Evolutionary conservation across 106 monocot species (phyloP), one percentile per base, ranked within the genome.

Genomic region (Iris macrosiphon): DNA sequence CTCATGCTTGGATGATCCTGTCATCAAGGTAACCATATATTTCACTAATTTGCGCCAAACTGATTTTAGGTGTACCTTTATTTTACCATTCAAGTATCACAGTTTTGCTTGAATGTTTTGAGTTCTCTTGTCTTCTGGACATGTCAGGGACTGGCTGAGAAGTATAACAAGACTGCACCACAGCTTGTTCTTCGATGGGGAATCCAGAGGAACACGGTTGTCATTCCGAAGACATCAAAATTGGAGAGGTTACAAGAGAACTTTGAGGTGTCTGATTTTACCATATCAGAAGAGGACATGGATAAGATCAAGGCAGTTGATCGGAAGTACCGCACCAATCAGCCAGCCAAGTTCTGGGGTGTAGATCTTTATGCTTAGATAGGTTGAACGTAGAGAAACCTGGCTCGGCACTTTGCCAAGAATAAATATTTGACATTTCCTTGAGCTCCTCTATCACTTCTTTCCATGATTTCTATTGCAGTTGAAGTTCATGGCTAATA

Each of bases 281-380:
- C 58, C 28, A 89, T 96, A 65, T 77, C 85, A 26, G 74, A 79
- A 1, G 82, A 96, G 56, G 95, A 96, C 71, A 89, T 89, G 71
- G 66, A 89, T 16, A 77, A 72, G 53, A 82, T 89, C 13, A 89
- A 75, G 57, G 51, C 45, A 28, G 34, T 89, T 3, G 95, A 96
- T 35, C 61, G 77, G 19, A 89, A 89, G 38, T 79, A 82, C 23
- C 72, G 89, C 22, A 96, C 95, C 14, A 96, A 96, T 59, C 89
- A 89, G 56, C 89, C 85, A 16, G 82, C 89, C 24, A 82, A 49
- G 32, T 96, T 96, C 53, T 96, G 89, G 95, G 95, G 95, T 34
- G 75, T 89, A n/a, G 82, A 96, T 75, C 82, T 96, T 31, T 96
- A 45, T 58, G 95, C 95, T 0, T 88, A 79, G 45, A 16, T 50